These are phyloP conservation scores for Didymella pinodella DNA, from an alignment of 2,329 filamentous ascomycete genomes.

Conservation along the genomic window DNA sequence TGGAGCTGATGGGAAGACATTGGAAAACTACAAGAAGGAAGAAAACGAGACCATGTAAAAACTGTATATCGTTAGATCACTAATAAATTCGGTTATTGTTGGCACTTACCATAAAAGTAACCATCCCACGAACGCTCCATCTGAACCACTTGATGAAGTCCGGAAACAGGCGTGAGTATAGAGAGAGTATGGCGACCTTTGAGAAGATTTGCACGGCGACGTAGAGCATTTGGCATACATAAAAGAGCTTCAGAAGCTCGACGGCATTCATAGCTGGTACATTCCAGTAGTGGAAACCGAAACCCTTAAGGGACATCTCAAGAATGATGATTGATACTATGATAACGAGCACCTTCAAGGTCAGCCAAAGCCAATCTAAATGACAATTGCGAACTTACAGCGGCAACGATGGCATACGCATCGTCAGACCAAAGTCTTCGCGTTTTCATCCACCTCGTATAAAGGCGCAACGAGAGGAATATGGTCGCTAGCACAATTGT, in stretches of 20 bases:
- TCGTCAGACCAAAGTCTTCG: constrained; percentile 22
- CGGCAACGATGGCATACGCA: constrained; percentile 25
- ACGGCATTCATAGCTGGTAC: constrained; percentile 17
- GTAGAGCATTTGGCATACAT: constrained; percentile 23
- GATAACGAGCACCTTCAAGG: constrained; percentile 21
- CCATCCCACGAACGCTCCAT: constrained; percentile 24
- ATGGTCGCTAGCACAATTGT: constrained; percentile 17
- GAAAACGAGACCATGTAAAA: constrained; percentile 23
- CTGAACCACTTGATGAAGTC: constrained; percentile 23
- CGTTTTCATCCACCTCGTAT: constrained; percentile 27
- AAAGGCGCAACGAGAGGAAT: constrained; percentile 25
- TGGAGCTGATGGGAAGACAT: constrained; percentile 19
- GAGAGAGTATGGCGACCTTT: constrained; percentile 25
- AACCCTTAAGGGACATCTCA: constrained; percentile 27
- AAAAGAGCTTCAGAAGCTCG: constrained; percentile 24
- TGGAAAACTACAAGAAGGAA: constrained; percentile 27
- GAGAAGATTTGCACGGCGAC: constrained; percentile 24
- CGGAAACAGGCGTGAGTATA: constrained; percentile 24
- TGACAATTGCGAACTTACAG: constrained; percentile 8
- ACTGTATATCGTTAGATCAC: background rate
- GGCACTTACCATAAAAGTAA: constrained; percentile 22
- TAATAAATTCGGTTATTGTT: background rate
- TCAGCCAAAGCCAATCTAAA: background rate
- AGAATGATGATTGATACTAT: constrained; percentile 24
- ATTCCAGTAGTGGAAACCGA: constrained; percentile 28